Evolutionary conservation across 1,284 basidiomycete species (phyloP).

Genomic region (Fistulinella staudtii): DNA sequence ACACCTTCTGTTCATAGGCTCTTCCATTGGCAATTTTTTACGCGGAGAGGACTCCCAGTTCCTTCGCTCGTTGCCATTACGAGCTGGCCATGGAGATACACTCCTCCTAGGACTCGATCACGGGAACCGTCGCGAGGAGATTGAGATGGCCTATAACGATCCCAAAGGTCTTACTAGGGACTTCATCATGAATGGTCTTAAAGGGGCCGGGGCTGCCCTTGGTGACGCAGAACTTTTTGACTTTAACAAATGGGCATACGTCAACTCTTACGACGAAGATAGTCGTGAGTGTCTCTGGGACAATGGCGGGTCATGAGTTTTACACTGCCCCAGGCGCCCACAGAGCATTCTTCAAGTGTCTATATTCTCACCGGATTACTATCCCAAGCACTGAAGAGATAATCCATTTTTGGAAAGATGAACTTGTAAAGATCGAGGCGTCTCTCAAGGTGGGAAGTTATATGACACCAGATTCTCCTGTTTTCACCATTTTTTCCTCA

Average conservation of each 20-base stretch:
- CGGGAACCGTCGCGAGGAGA: slow-evolving; percentile 60
- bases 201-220: slow-evolving; percentile 54
- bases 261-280: slow-evolving; percentile 69
- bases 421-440: slow-evolving; percentile 84
- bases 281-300: slow-evolving; percentile 49
- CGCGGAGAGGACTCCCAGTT: slow-evolving; percentile 73
- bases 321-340: slow-evolving; percentile 61
- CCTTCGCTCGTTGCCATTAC: slow-evolving; percentile 75
- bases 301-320: background rate
- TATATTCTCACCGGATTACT: slow-evolving; percentile 55
- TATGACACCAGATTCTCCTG: background rate
- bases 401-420: slow-evolving; percentile 59
- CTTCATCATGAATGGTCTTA: slow-evolving; percentile 92
- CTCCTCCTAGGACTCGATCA: slow-evolving; percentile 84
- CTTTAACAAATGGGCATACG: slow-evolving; percentile 79
- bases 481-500: slow-evolving; percentile 30
- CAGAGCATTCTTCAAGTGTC: slow-evolving; percentile 83
- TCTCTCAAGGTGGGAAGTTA: slow-evolving; percentile 71
- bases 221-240: slow-evolving; percentile 63
- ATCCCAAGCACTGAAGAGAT: slow-evolving; percentile 46
- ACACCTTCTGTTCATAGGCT: slow-evolving; percentile 92
- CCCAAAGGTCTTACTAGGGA: slow-evolving; percentile 68
- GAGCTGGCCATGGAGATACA: slow-evolving; percentile 67
- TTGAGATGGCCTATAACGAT: slow-evolving; percentile 86
- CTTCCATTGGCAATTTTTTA: slow-evolving; percentile 91